phyloP scores from a whole-genome alignment of 2,329 filamentous ascomycete species.

The Xylariaceae sp. region DNA sequence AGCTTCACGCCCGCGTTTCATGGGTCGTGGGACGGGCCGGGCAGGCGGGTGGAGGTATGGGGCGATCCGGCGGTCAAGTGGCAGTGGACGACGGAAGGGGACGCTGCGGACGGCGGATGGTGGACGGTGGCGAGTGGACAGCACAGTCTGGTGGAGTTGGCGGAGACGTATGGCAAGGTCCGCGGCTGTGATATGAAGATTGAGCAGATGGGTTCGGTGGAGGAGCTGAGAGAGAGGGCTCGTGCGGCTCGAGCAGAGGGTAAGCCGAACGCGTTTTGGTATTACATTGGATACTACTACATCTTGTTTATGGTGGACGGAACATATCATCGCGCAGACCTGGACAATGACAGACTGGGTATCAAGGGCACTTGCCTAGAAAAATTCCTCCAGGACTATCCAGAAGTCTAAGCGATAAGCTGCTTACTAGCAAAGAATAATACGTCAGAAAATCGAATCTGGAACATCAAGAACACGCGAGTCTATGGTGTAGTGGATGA shows the following conservation, averaged over 20 bases:
- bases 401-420: conserved; percentile 11
- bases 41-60: conserved; percentile 11
- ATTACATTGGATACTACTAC: conserved; percentile 18
- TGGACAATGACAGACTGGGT: conserved; percentile 17
- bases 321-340: conserved; percentile 7
- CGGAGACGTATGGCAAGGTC: conserved; percentile 11
- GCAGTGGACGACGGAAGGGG: conserved; percentile 16
- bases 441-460: too few relatives aligned
- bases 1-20: conserved; percentile 11
- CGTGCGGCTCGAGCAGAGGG: conserved; percentile 6
- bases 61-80: conserved; percentile 8
- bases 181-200: conserved; percentile 7
- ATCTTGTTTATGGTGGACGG: conserved; percentile 10
- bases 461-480: too few relatives aligned
- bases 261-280: conserved; percentile 10
- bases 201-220: conserved; percentile 11
- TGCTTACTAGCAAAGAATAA: too few relatives aligned
- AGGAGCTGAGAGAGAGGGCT: conserved; percentile 11
- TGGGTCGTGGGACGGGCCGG: conserved; percentile 13
- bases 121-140: conserved; percentile 16
- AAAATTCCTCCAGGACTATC: conserved; percentile 14
- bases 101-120: conserved; percentile 12
- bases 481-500: too few relatives aligned
- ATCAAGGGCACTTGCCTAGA: conserved; percentile 11
- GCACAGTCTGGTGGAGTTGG: conserved; percentile 10